These are phyloP conservation scores for Microdochium trichocladiopsis DNA, from an alignment of 2,329 filamentous ascomycete genomes.

Conservation along the genomic window DNA sequence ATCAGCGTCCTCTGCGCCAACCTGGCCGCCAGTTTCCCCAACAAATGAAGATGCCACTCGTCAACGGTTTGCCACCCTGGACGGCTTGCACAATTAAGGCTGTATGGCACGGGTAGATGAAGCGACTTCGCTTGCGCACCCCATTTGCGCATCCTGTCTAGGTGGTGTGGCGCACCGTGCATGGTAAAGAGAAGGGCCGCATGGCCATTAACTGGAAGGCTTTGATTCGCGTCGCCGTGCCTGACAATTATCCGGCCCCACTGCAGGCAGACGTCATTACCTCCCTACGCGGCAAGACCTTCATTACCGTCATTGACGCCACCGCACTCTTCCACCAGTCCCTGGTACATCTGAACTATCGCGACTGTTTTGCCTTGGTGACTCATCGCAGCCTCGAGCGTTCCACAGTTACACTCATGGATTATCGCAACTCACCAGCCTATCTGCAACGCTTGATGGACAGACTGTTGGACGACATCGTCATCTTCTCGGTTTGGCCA, in stretches of 20 bases:
- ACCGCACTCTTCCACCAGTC: background rate
- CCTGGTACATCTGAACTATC: background rate
- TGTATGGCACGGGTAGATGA: conserved; percentile 2
- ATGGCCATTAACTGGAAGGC: conserved; percentile 1
- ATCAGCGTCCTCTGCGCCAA: background rate
- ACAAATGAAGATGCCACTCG: background rate
- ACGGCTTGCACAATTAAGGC: background rate
- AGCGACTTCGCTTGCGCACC: too few relatives aligned
- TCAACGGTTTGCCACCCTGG: background rate
- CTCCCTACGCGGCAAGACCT: background rate
- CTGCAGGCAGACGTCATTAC: background rate
- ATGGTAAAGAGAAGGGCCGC: conserved; percentile 2
- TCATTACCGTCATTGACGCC: background rate
- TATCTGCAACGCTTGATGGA: background rate
- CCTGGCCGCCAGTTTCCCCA: background rate
- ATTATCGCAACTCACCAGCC: background rate
- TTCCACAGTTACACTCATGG: background rate
- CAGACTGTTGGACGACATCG: background rate
- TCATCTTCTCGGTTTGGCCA: background rate
- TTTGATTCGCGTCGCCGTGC: background rate
- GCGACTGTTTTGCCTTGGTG: background rate
- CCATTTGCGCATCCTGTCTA: conserved; percentile 3
- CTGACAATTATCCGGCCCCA: conserved; percentile 2
- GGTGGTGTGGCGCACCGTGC: conserved; percentile 1
- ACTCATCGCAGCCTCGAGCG: background rate